Evolutionary conservation across 257 asterid species (phyloP), one percentile per base, ranked within the genome.

Genomic region (Paulownia fortunei): DNA sequence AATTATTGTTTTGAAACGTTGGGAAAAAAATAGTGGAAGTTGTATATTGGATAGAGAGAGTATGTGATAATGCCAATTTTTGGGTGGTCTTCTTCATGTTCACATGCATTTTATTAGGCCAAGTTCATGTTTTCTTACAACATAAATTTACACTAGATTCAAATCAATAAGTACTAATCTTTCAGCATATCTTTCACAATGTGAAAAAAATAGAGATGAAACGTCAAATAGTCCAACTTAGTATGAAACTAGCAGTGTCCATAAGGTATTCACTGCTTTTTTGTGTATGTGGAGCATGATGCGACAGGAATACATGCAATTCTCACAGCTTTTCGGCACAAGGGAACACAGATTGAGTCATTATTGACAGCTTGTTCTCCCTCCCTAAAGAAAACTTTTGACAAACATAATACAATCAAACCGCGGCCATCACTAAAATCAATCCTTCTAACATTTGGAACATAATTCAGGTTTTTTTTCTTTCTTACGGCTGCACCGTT

Each of bases 281-380:
- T n/a, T 18, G 60, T 56, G 63, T 12, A 34, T 27, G 42, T 61
- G 68, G 42, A 61, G 23, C 68, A 61, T 56, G 68, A 27, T 27
- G 68, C 10, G 71, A 64, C 71, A 36, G 13, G 54, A 64, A 9
- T 36, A 19, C 71, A 21, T 36, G 71, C 71, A 64, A 64, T 61
- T 27, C 23, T 64, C 24, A 16, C 8, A 49, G 56, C 54, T 64
- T 64, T 39, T 37, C 1, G 52, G 51, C 71, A 36, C 51, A 64
- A 39, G 71, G 52, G 71, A 64, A 64, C 71, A 64, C 52, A 64
- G 39, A 34, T 18, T 36, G 2, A 32, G 10, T 36, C 46, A 63
- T 36, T 7, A 64, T 36, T 64, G 52, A 5, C 51, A 64, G 6
- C 47, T 8, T 62, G 0, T 16, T 36, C 6, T 61, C 2, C 15